Base-by-base conservation (phyloP, 495 filamentous ascomycete species). In the Lasiosphaeriaceae sp. region DNA sequence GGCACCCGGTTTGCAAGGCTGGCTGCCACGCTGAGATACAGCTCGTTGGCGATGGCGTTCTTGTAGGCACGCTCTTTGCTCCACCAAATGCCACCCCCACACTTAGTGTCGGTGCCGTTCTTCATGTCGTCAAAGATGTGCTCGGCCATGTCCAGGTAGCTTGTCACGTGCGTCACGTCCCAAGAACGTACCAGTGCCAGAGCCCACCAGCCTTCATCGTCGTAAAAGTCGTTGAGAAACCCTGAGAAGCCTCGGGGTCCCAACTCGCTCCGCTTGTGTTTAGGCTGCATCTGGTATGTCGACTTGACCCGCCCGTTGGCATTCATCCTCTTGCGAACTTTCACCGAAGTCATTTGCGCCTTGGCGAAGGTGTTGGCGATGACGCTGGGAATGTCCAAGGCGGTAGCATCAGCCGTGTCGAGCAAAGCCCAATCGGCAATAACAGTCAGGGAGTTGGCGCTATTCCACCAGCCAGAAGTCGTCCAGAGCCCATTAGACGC, bases 151-250 rank as follows among this genome's bases (percentile, higher is more conserved):
- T 76, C 58, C 39, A 89, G 78, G 57, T 84, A 88, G 11, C 69
- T 63, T 20, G 66, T 58, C 9, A 84, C 72, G 12, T 72, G 70
- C 2, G 85, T 83, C 19, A 83, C 64, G 63, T 90, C 86, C 71
- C 85, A 86, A 37, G 80, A 78, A 51, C 81, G 78, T 63, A 89
- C 82, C 77, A 84, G 79, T 35, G 78, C 86, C 21, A 89, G 73
- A 21, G 83, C 85, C 86, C 86, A 90, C 86, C 86, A 90, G 16
- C 78, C 83, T 61, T 88, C 85, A 62, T 90, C 86, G 55, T 89
- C 87, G 61, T 87, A 88, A 59, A 77, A 86, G 17, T 82, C 74
- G 61, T 87, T 86, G 34, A 88, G 66, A 60, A 84, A 86, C 37
- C 75, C 74, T 20, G 71, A 57, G 56, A 73, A 77, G 5, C 72